Percentiles rank a stretch among this genome's conserved stretches.
Evolutionary conservation across 2,329 filamentous ascomycete genomes (phyloP).

Genomic region (Botryosphaeria agaves): DNA sequence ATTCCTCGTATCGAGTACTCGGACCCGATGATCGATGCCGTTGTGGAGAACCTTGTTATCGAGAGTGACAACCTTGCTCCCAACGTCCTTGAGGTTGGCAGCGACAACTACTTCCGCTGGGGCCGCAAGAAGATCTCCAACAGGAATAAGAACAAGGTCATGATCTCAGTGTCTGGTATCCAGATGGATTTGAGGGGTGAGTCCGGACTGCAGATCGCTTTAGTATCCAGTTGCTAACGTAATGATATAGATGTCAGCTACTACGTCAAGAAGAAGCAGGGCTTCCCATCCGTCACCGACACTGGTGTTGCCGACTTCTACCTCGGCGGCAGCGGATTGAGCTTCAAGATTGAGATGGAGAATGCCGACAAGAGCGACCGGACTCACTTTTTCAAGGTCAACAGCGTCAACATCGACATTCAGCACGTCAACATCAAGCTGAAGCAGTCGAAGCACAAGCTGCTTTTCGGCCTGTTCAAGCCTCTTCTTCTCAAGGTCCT

Average conservation of each 20-base stretch:
- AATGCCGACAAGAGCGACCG: constrained; percentile 59
- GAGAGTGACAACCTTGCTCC: constrained; percentile 96
- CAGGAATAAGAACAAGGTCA: constrained; percentile 69
- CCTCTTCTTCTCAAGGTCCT: constrained; percentile 71
- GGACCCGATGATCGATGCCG: constrained; percentile 66
- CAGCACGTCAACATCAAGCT: constrained; percentile 75
- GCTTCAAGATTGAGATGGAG: constrained; percentile 80
- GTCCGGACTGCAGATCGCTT: too few species aligned
- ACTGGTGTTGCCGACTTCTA: constrained; percentile 78
- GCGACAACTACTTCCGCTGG: constrained; percentile 89
- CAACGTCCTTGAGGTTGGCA: constrained; percentile 74
- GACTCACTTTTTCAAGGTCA: constrained; percentile 85
- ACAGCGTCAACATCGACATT: constrained; percentile 70
- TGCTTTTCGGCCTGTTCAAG: constrained; percentile 75
- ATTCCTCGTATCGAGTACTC: constrained; percentile 88
- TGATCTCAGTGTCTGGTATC: constrained; percentile 73
- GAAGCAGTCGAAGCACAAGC: constrained; percentile 88
- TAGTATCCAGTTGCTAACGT: constrained; percentile 2
- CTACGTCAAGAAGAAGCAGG: constrained; percentile 88
- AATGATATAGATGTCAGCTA: constrained; percentile 55
- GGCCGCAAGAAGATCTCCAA: constrained; percentile 74
- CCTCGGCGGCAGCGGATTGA: constrained; percentile 72
- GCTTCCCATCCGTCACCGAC: constrained; percentile 78
- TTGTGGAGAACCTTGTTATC: constrained; percentile 87
- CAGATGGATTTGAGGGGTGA: constrained; percentile 65